These are phyloP conservation scores for Neofusicoccum parvum DNA, from an alignment of 2,329 filamentous ascomycete species.

Conservation along the genomic window DNA sequence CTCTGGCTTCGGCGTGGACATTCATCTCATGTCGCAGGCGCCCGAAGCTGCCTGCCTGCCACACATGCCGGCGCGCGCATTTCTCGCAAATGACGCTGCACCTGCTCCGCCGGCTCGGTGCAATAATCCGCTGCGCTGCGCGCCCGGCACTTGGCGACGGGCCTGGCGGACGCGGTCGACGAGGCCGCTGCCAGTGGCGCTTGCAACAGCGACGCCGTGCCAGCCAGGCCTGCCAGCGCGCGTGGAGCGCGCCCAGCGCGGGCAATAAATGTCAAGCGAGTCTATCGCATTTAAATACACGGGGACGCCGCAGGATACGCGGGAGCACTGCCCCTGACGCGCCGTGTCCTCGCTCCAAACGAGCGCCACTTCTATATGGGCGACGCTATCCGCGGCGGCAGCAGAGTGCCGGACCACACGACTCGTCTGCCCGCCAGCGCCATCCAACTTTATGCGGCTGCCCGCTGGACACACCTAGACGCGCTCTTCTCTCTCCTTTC, in stretches of 20 bases:
- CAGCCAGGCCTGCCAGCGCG: not conserved
- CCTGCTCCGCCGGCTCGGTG: not conserved
- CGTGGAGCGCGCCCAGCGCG: not conserved
- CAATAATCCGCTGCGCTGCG: not conserved
- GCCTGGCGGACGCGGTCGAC: not conserved
- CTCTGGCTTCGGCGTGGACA: conserved; percentile 1
- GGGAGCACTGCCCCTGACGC: conserved; percentile 21
- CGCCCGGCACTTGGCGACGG: not conserved
- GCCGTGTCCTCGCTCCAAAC: conserved; percentile 19
- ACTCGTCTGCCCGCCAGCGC: conserved; percentile 10
- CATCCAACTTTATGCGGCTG: conserved; percentile 15
- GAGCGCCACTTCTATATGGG: conserved; percentile 19
- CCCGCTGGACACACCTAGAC: conserved; percentile 7
- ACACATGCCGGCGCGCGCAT: conserved; percentile 24
- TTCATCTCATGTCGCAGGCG: conserved; percentile 23
- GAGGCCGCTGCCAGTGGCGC: not conserved
- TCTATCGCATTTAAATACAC: conserved; percentile 16
- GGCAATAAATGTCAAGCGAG: conserved; percentile 6
- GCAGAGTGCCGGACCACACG: conserved; percentile 16
- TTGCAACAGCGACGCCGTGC: not conserved
- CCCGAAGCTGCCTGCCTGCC: conserved; percentile 44
- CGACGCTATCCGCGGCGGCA: conserved; percentile 10
- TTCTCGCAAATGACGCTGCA: conserved; percentile 17
- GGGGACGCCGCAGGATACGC: conserved; percentile 14
- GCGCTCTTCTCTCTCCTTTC: not conserved